These are phyloP conservation scores for Paramecium octaurelia DNA, from an alignment of 73 alveolate genomes.

Conservation along the genomic window DNA sequence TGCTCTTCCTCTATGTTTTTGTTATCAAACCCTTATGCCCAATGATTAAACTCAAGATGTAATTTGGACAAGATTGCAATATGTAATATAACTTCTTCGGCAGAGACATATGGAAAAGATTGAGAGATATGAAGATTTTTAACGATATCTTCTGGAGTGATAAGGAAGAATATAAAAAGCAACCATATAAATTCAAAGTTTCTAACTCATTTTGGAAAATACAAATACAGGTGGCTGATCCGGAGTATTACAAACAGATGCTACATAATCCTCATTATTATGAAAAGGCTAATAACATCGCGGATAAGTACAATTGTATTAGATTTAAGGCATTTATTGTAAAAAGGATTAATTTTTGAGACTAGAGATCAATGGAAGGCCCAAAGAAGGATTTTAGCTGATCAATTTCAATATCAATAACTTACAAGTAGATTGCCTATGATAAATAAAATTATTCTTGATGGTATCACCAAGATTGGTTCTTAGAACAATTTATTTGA, in stretches of 20 bases:
- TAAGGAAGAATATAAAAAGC: not conserved
- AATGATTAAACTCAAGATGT: not conserved
- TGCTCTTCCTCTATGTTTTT: not conserved
- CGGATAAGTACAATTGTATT: not conserved
- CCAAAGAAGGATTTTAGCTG: not conserved
- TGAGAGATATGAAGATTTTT: not conserved
- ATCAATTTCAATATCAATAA: not conserved
- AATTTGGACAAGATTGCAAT: not conserved
- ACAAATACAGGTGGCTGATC: not conserved
- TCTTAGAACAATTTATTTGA: no score
- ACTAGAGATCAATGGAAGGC: conserved; percentile 12
- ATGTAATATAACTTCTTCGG: not conserved
- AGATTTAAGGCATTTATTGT: not conserved
- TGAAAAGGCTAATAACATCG: not conserved
- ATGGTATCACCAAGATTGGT: no score
- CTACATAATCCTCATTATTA: not conserved
- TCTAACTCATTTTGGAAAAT: not conserved
- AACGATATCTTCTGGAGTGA: not conserved
- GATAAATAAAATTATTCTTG: no score
- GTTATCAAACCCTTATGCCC: not conserved
- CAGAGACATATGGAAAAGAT: not conserved
- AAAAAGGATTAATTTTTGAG: not conserved
- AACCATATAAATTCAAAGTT: not conserved
- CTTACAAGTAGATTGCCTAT: conserved; percentile 24
- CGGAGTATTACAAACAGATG: not conserved